Base-by-base conservation (phyloP, 1,139 yeast genomes). In the Tardiomyces digboiensis region DNA sequence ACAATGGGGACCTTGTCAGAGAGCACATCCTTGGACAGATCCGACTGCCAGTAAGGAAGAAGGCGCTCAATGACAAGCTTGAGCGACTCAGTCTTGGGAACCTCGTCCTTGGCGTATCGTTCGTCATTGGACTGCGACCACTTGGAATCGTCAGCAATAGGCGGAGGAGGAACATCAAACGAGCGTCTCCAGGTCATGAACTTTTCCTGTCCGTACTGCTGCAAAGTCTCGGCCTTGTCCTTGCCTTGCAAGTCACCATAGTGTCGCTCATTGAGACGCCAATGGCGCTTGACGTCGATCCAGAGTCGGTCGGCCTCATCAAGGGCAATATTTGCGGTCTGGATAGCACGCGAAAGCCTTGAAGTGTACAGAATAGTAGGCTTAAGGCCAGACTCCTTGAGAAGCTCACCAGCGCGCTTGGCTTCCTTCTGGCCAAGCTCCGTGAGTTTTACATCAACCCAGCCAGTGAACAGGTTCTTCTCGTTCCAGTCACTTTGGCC, bases 401-500 rank as follows among this genome's bases (percentile, higher is more conserved):
- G 75, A 65, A 91, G 76, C 66, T 80, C 89, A 70, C 97, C 98
- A 56, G 97, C 98, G 68, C 85, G 81, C 59, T 74, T 74, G 58
- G 97, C 97, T 74, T 91, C 97, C 67, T 82, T 75, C 67, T 76
- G 78, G 70, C 97, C 97, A 58, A 76, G 70, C 51, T 76, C 89
- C 46, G 93, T 80, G 67, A 91, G 80, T 66, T 78, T 76, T 56
- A 87, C 94, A 68, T 89, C 97, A 54, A 89, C 97, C 98, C 98
- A 91, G 64, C 98, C 98, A 68, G 97, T 89, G 82, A 91, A 91
- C 60, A 89, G 78, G 79, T 91, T 89, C 78, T 86, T 86, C 72
- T 87, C 95, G 71, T 89, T 89, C 97, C 97, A 89, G 70, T 86
- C 97, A 72, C 95, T 85, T 77, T 89, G 96, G 64, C 97, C 97